Evolutionary conservation across 441 rosid genomes (phyloP).

Genomic region (Gossypium davidsonii): DNA sequence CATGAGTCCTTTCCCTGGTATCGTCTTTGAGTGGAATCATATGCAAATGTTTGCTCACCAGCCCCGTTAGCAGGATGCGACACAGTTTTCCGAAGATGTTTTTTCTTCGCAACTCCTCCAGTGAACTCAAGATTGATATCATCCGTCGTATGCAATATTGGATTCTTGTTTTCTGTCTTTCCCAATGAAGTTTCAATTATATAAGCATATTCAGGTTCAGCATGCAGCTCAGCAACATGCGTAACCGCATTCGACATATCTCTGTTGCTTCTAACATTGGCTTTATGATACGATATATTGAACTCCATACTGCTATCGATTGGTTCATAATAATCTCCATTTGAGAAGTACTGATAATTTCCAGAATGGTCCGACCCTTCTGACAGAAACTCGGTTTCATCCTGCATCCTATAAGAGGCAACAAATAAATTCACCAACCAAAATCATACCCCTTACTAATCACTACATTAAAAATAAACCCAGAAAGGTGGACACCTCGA

Average conservation of each 20-base stretch:
- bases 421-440: conserved; percentile 10
- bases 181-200: conserved; percentile 41
- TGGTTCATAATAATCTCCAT: conserved; percentile 54
- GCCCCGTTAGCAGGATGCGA: conserved; percentile 33
- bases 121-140: conserved; percentile 31
- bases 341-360: conserved; percentile 41
- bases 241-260: conserved; percentile 39
- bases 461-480: not conserved
- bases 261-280: conserved; percentile 29
- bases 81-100: conserved; percentile 43
- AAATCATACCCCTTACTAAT: conserved; percentile 4
- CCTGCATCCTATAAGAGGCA: conserved; percentile 56
- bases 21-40: conserved; percentile 27
- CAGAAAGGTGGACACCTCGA: not conserved
- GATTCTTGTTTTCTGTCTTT: conserved; percentile 23
- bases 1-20: conserved; percentile 34
- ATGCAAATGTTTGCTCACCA: conserved; percentile 22
- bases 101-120: conserved; percentile 28
- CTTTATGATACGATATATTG: conserved; percentile 62
- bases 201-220: conserved; percentile 50
- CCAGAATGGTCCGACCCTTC: conserved; percentile 55
- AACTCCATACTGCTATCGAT: conserved; percentile 55
- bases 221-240: conserved; percentile 37
- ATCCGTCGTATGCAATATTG: conserved; percentile 21
- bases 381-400: conserved; percentile 50